Evolutionary conservation across 371 early-diverging fungal species (phyloP).

Genomic region (Mucor indicus): DNA sequence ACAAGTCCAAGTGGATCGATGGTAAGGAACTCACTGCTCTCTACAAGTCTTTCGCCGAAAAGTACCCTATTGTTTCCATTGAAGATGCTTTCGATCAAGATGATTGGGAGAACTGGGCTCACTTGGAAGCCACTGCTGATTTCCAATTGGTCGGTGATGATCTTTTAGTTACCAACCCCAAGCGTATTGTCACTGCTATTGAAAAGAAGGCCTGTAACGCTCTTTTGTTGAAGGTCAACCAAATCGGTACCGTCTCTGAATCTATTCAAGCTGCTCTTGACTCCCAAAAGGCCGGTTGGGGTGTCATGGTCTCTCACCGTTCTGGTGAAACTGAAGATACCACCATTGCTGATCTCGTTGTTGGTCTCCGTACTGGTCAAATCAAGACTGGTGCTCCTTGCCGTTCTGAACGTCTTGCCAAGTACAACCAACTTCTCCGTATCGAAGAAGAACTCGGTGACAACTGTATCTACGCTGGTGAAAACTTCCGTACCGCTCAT

Average conservation of each 20-base stretch:
- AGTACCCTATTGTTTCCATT: slow-evolving; percentile 96
- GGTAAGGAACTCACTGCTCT: slow-evolving; percentile 85
- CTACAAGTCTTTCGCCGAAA: slow-evolving; percentile 80
- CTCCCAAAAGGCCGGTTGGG: slow-evolving; percentile 87
- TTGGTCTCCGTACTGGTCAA: slow-evolving; percentile 96
- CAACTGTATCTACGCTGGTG: slow-evolving; percentile 90
- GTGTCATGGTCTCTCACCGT: slow-evolving; percentile 99
- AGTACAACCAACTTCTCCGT: slow-evolving; percentile 98
- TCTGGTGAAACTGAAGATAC: slow-evolving; percentile 99
- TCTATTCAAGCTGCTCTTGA: slow-evolving; percentile 81
- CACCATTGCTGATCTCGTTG: slow-evolving; percentile 98
- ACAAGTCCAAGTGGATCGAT: slow-evolving; percentile 70
- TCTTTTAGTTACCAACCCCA: slow-evolving; percentile 97
- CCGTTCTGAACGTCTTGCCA: slow-evolving; percentile 96
- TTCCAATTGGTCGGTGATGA: slow-evolving; percentile 99
- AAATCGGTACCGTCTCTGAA: slow-evolving; percentile 98
- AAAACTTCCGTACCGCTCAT: slow-evolving; percentile 85
- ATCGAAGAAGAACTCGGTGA: slow-evolving; percentile 83
- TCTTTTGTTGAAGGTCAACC: slow-evolving; percentile 98
- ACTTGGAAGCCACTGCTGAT: slow-evolving; percentile 65
- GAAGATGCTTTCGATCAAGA: slow-evolving; percentile 99
- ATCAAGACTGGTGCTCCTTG: slow-evolving; percentile 99
- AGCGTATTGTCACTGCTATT: slow-evolving; percentile 88
- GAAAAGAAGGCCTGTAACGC: slow-evolving; percentile 96
- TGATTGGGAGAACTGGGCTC: slow-evolving; percentile 94